Percentiles rank a stretch among this genome's conserved stretches.
Evolutionary conservation across 345 rosid species (phyloP).

Genomic region (Gossypium mustelinum): DNA sequence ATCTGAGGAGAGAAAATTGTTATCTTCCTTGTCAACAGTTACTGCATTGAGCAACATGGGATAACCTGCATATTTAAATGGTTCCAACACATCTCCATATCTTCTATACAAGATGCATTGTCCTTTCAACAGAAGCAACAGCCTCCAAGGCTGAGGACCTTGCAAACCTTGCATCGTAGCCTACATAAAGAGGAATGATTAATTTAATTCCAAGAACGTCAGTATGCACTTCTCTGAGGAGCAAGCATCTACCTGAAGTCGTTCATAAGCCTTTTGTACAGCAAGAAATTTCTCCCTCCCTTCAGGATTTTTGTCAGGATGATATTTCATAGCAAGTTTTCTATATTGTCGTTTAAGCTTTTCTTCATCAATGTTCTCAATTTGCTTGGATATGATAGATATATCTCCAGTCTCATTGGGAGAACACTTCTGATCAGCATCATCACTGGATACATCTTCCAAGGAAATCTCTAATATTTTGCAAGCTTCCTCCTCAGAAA

Average conservation of each 20-base stretch:
- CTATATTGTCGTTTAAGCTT: conserved; percentile 98
- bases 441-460: conserved; percentile 68
- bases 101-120: conserved; percentile 93
- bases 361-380: conserved; percentile 98
- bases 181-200: conserved; percentile 35
- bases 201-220: conserved; percentile 10
- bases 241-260: conserved; percentile 71
- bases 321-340: conserved; percentile 98
- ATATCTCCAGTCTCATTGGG: conserved; percentile 47
- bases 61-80: conserved; percentile 99
- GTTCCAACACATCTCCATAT: conserved; percentile 77
- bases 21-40: conserved; percentile 85
- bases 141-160: conserved; percentile 99
- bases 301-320: conserved; percentile 99
- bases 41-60: conserved; percentile 94
- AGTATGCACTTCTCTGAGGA: conserved; percentile 2
- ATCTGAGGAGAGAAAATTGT: conserved; percentile 84
- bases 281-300: conserved; percentile 98
- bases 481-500: conserved; percentile 98
- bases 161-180: conserved; percentile 99
- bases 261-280: conserved; percentile 97
- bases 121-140: conserved; percentile 89
- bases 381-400: conserved; percentile 68
- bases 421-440: conserved; percentile 30
- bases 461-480: conserved; percentile 81